Percentiles rank a stretch among this genome's conserved stretches.
Evolutionary conservation across 192 early-diverging fungal genomes (phyloP).

Genomic region (Rhizophagus prolifer): DNA sequence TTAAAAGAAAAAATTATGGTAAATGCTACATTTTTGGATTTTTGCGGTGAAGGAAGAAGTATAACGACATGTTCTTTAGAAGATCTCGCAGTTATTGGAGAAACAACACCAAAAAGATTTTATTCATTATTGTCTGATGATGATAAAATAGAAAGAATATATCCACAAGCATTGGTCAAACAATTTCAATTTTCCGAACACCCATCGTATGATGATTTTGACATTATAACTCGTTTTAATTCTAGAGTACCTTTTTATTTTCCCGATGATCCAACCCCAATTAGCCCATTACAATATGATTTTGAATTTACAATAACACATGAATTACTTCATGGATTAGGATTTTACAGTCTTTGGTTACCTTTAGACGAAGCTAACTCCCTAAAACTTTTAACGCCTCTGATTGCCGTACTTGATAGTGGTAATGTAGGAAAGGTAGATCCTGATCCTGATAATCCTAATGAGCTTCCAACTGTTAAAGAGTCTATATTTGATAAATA

Average conservation of each 20-base stretch:
- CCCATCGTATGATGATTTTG: not conserved
- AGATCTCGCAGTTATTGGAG: not conserved
- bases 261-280: not conserved
- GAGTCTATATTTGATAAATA: slow-evolving; percentile 3
- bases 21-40: slow-evolving; percentile 2
- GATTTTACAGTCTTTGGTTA: not conserved
- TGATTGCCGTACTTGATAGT: not conserved
- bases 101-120: not conserved
- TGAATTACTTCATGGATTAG: slow-evolving; percentile 21
- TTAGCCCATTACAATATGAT: not conserved
- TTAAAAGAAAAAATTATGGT: not conserved
- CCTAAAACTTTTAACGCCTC: not conserved
- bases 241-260: not conserved
- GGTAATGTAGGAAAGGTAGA: too few species aligned
- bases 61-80: too few species aligned
- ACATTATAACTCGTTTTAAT: slow-evolving; percentile 4
- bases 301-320: not conserved
- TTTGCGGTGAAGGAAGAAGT: not conserved
- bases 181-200: not conserved
- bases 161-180: slow-evolving; percentile 21
- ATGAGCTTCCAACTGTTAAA: not conserved
- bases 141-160: not conserved
- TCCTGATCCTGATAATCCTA: not conserved
- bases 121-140: not conserved
- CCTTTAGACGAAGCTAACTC: not conserved